Base-by-base conservation (phyloP, 192 early-diverging fungal genomes). In the Entomortierella chlamydospora region DNA sequence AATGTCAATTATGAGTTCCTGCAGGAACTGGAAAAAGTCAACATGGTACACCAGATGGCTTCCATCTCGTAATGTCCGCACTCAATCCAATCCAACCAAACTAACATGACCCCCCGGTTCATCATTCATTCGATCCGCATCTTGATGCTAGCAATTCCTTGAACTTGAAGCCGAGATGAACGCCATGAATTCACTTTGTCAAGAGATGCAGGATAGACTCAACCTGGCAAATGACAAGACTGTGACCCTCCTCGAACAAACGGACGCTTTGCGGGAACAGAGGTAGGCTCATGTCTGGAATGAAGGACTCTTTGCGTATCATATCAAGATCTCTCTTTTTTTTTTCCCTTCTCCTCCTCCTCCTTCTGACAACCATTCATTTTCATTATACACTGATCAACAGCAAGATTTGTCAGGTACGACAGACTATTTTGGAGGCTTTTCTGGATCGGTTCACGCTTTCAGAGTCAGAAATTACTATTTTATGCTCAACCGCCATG, bases 391-490 rank as follows among this genome's bases (percentile, higher is more conserved):
- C 4, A 26, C 42, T 61, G 8, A 4, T 33, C 23, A 34, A 64
- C 71, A 91, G 86, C 52, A 64, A 84, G 82, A 83, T 81, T 2
- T 88, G 89, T 42, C 65, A 72, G 17, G 87, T 84, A 12, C 87
- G 88, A 25, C 86, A 88, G 54, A 67, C 83, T 0, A 83, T 94
- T 37, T 73, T 87, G 25, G 88, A 94, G 50, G 81, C 83, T 11
- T 95, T 95, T 57, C 67, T 95, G 55, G 79, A 85, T 41, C 74
- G 88, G 23, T 95, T 95, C 67, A 94, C 91, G 9, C 81, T 92
- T 3, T 89, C 89, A 42, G 90, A 93, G 61, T 82, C 81, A 5
- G 92, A 95, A 59, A 83, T 93, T 31, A 70, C 68, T 9, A 77
- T 87, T 7, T 76, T 95, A 18, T 90, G 86, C 17, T 83, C 88